phyloP scores from a whole-genome alignment of 768 basidiomycete species.

The Tricholoma hemisulphureum region DNA sequence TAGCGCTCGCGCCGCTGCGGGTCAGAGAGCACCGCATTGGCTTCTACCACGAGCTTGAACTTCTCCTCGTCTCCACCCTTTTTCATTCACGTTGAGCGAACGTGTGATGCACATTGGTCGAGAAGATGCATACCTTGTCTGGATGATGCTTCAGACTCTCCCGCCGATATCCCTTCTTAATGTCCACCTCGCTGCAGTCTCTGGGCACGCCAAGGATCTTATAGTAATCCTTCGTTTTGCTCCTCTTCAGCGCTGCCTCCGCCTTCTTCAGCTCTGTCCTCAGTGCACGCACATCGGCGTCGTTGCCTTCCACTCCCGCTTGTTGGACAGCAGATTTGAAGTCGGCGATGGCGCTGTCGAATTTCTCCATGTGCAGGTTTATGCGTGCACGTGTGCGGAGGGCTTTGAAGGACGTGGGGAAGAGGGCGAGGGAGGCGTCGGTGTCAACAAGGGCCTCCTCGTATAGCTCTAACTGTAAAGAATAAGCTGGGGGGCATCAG shows the following conservation, averaged over 20 bases:
- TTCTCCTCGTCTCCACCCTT: conserved; percentile 94
- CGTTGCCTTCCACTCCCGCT: conserved; percentile 60
- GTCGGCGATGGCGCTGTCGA: conserved; percentile 67
- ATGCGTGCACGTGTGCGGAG: conserved; percentile 84
- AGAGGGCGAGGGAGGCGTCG: conserved; percentile 60
- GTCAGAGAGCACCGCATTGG: conserved; percentile 80
- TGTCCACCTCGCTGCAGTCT: conserved; percentile 66
- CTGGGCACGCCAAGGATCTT: conserved; percentile 67
- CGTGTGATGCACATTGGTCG: too few species aligned
- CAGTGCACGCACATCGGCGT: conserved; percentile 61
- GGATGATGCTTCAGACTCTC: conserved; percentile 86
- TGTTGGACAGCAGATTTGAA: conserved; percentile 80
- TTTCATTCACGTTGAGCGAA: conserved; percentile 26
- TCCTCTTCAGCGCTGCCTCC: conserved; percentile 77
- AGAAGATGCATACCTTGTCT: conserved; percentile 57
- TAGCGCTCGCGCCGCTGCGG: conserved; percentile 70
- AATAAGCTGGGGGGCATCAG: conserved; percentile 1
- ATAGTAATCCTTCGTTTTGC: conserved; percentile 90
- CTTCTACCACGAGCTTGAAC: conserved; percentile 88
- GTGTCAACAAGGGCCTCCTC: conserved; percentile 73
- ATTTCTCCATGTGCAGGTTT: conserved; percentile 69
- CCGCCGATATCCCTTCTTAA: conserved; percentile 89
- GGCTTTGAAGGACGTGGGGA: conserved; percentile 76
- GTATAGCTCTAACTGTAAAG: conserved; percentile 54
- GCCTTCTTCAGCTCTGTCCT: conserved; percentile 74